Percentiles rank a stretch among this genome's conserved stretches.
Evolutionary conservation across 768 basidiomycete species (phyloP).

Genomic region (Naganishia antarctica): DNA sequence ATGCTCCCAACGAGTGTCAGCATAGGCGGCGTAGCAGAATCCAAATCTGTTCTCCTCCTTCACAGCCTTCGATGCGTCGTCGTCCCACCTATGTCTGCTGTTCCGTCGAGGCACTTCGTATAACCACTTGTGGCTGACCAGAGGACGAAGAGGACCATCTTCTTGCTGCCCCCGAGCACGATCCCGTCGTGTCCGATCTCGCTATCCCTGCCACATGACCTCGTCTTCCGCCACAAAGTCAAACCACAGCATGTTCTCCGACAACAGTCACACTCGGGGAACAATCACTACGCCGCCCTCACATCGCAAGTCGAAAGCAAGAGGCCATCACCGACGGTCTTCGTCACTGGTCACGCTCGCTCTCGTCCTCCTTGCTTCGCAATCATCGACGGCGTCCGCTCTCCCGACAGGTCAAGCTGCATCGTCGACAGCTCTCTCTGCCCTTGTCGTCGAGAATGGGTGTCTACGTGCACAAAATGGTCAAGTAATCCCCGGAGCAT

Average conservation of each 20-base stretch:
- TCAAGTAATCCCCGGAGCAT: too few species aligned
- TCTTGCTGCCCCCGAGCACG: too few species aligned
- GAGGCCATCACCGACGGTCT: conserved; percentile 2
- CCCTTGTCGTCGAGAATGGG: background rate
- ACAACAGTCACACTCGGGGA: background rate
- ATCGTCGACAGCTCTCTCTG: background rate
- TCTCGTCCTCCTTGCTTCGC: background rate
- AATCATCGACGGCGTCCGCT: background rate
- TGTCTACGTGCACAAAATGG: too few species aligned
- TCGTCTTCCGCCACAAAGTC: too few species aligned
- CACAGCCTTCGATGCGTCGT: too few species aligned
- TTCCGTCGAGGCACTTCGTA: too few species aligned
- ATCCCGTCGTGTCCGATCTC: background rate
- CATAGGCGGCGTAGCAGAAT: too few species aligned
- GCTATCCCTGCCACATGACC: background rate
- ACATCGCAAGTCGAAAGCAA: background rate
- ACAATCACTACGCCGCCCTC: background rate
- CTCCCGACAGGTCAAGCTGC: background rate
- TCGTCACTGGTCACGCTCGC: conserved; percentile 12
- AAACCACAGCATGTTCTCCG: background rate
- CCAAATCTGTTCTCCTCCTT: too few species aligned
- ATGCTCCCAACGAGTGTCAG: too few species aligned
- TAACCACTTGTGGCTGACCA: too few species aligned
- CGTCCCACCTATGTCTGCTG: too few species aligned
- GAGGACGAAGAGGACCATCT: too few species aligned